These are phyloP conservation scores for Globisporangium takayamanum DNA, from an alignment of 352 stramenopile genomes.

Conservation along the genomic window DNA sequence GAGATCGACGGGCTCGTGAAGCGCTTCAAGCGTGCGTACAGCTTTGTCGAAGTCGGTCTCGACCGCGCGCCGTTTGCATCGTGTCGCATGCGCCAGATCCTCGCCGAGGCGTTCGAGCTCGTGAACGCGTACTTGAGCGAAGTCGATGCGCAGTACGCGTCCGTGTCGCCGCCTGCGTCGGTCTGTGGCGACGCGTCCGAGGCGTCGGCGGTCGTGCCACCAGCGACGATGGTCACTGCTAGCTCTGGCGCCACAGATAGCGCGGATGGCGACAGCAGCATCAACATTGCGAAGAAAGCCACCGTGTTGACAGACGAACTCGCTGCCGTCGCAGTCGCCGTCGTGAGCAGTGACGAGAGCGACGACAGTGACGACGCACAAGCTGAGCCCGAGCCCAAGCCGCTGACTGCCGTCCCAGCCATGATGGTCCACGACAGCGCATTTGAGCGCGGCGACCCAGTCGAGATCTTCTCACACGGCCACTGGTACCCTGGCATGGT, in stretches of 20 bases:
- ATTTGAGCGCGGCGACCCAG: conserved; percentile 57
- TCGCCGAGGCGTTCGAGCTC: conserved; percentile 56
- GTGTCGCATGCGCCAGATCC: conserved; percentile 61
- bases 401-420: background rate
- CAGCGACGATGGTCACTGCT: background rate
- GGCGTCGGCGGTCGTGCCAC: background rate
- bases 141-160: conserved; percentile 55
- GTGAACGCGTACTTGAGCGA: conserved; percentile 41
- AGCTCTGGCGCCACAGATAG: background rate
- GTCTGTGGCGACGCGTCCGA: conserved; percentile 11
- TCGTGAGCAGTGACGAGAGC: background rate
- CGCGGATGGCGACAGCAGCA: background rate
- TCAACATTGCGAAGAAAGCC: background rate
- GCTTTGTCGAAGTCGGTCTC: conserved; percentile 47
- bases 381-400: conserved; percentile 2
- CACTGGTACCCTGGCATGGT: conserved; percentile 66
- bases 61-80: conserved; percentile 43
- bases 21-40: conserved; percentile 66
- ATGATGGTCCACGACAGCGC: background rate
- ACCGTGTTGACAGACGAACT: background rate
- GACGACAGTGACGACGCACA: background rate
- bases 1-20: conserved; percentile 73
- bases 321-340: no score
- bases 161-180: conserved; percentile 33
- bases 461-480: conserved; percentile 47